Percentiles rank a stretch among this genome's conserved stretches.
phyloP scores from a whole-genome alignment of 164 flowering plant genomes.

The Aristolochia fimbriata region DNA sequence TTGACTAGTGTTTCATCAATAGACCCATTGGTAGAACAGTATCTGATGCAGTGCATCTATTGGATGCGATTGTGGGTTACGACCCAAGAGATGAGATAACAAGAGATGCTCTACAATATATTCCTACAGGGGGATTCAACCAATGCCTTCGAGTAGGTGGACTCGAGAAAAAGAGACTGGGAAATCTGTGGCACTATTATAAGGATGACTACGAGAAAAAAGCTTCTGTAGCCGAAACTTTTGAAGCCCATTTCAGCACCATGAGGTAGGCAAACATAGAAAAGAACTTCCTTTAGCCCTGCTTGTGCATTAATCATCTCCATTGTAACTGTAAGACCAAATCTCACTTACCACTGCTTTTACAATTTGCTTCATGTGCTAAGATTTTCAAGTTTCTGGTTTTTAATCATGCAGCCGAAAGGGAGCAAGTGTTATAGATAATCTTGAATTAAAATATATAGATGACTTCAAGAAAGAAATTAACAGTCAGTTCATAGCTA shows the following conservation, averaged over 20 bases:
- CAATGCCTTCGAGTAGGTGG: constrained; percentile 47
- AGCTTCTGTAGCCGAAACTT: constrained; percentile 1
- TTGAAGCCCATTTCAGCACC: constrained; percentile 22
- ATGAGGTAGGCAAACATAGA: constrained; percentile 20
- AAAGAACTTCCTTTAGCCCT: too few relatives aligned
- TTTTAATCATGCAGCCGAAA: constrained; percentile 11
- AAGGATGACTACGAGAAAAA: constrained; percentile 7
- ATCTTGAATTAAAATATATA: constrained; percentile 30
- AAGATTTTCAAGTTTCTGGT: too few relatives aligned
- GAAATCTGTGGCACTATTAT: constrained; percentile 19
- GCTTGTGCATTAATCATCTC: not conserved
- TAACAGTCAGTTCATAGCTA: constrained; percentile 25
- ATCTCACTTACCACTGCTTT: too few relatives aligned
- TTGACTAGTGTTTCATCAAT: too few relatives aligned
- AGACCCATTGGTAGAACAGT: constrained; percentile 72
- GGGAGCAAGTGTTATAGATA: constrained; percentile 37
- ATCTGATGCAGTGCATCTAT: constrained; percentile 54
- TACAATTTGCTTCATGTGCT: too few relatives aligned
- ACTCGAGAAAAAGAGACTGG: constrained; percentile 47
- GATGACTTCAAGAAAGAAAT: too few relatives aligned
- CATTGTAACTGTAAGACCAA: not conserved
- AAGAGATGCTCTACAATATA: constrained; percentile 24
- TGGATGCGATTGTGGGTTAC: constrained; percentile 55
- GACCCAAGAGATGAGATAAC: constrained; percentile 42
- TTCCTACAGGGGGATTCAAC: constrained; percentile 53